These are phyloP conservation scores for Huiozyma sinensis DNA, from an alignment of 805 yeast genomes.

Conservation along the genomic window DNA sequence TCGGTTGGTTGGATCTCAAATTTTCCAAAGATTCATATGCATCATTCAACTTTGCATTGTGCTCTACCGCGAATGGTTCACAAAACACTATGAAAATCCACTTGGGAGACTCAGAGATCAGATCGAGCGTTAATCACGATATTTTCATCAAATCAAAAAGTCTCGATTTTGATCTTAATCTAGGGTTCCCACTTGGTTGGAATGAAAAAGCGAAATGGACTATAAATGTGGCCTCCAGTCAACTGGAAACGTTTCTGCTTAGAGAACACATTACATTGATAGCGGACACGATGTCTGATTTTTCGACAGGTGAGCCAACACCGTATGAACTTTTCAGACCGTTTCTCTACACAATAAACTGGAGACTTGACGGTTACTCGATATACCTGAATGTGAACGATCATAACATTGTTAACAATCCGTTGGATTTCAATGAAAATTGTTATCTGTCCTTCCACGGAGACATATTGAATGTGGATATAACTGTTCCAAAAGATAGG, in stretches of 20 bases:
- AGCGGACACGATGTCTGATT: slow-evolving; percentile 66
- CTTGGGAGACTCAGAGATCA: slow-evolving; percentile 47
- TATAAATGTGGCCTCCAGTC: slow-evolving; percentile 41
- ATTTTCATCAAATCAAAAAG: slow-evolving; percentile 51
- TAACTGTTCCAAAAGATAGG: slow-evolving; percentile 49
- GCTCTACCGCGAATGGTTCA: slow-evolving; percentile 49
- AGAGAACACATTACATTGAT: slow-evolving; percentile 74
- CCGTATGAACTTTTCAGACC: slow-evolving; percentile 76
- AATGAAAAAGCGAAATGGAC: slow-evolving; percentile 67
- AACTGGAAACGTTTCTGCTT: slow-evolving; percentile 51
- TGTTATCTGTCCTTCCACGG: slow-evolving; percentile 69
- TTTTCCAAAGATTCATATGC: slow-evolving; percentile 43
- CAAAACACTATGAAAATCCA: slow-evolving; percentile 36
- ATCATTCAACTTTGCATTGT: slow-evolving; percentile 36
- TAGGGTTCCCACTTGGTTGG: slow-evolving; percentile 74
- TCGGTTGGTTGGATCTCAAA: slow-evolving; percentile 86
- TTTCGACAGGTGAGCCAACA: slow-evolving; percentile 57
- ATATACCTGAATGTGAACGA: slow-evolving; percentile 76
- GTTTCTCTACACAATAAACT: slow-evolving; percentile 45
- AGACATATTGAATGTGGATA: slow-evolving; percentile 35
- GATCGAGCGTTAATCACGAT: slow-evolving; percentile 86
- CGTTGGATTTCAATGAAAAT: slow-evolving; percentile 74
- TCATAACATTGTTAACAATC: slow-evolving; percentile 78
- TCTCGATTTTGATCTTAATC: slow-evolving; percentile 43
- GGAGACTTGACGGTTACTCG: slow-evolving; percentile 49